Base-by-base conservation (phyloP, 352 stramenopile genomes). In the Phytophthora podocarpi region DNA sequence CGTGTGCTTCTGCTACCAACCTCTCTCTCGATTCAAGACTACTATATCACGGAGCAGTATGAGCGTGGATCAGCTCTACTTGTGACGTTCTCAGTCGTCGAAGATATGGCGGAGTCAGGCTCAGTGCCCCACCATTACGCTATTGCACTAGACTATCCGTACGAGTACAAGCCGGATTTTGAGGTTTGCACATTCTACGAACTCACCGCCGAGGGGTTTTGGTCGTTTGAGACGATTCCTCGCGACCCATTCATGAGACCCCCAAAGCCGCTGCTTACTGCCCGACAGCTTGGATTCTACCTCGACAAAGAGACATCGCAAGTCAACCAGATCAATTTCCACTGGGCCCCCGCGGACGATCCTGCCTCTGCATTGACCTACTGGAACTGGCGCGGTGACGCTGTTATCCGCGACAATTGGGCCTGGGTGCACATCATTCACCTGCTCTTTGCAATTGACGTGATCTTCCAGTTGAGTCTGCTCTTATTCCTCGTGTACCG, bases 361-460 rank as follows among this genome's bases (percentile, higher is more conserved):
- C 36, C 73, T 42, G 7, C 51, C 4, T 27, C 37, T 10, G 53
- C 41, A 2, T 32, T 87, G 11, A 41, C 37, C 0, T 12, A 53
- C 15, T 79, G 65, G 66, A 27, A 56, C 7, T 83, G 72, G 72
- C 26, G 55, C 9, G 67, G 72, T 2, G 39, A 59, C 8, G 31
- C 70, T 6, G 53, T 81, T n/a, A 67, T 73, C 1, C 72, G 55
- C 5, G 73, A 87, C 52, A 72, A 69, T 34, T 88, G 78, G 78
- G 68, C 74, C 0, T 88, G 76, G 78, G 65, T 74, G 12, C 78
- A 86, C 27, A 57, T 63, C 1, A 62, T 85, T 13, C 76, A 88
- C 35, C 11, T 80, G 2, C 12, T 71, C n/a, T 82, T 87, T 28
- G 78, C 61, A 3, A n/a, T 74, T 9, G 63, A 86, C 26, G 62